Percentiles rank a stretch among this genome's conserved stretches.
These are phyloP conservation scores for Blastobotrys capitulatus DNA, from an alignment of 1,139 yeast species.

Conservation along the genomic window DNA sequence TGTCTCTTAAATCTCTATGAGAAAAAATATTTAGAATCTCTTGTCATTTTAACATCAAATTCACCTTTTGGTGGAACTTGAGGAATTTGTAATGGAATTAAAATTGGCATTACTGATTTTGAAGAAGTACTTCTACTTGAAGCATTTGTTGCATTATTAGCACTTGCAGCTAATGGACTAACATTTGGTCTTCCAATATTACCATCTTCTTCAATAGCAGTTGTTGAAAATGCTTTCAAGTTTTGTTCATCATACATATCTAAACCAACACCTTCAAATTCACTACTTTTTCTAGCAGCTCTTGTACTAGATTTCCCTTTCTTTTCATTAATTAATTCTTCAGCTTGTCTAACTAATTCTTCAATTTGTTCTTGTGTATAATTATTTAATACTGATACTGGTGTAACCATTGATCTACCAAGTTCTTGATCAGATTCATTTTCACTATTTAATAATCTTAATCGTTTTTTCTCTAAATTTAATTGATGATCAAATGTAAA, in stretches of 20 bases:
- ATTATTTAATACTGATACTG: slow-evolving; percentile 58
- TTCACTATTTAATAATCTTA: slow-evolving; percentile 46
- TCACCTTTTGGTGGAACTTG: slow-evolving; percentile 76
- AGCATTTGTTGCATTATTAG: neutral
- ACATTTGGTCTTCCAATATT: slow-evolving; percentile 1
- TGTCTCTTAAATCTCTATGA: slow-evolving; percentile 27
- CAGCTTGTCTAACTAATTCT: slow-evolving; percentile 17
- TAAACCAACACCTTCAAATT: slow-evolving; percentile 34
- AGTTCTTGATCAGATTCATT: slow-evolving; percentile 42
- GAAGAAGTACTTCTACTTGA: neutral
- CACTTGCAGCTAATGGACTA: slow-evolving; percentile 1
- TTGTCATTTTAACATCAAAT: slow-evolving; percentile 70
- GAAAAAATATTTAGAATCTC: slow-evolving; percentile 78
- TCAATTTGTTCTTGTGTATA: slow-evolving; percentile 25
- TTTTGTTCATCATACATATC: slow-evolving; percentile 20
- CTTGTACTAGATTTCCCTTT: neutral
- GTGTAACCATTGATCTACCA: slow-evolving; percentile 62
- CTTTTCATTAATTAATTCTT: neutral
- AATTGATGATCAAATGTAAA: slow-evolving; percentile 70
- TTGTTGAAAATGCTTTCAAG: neutral
- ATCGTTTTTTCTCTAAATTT: slow-evolving; percentile 59
- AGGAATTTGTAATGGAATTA: slow-evolving; percentile 68
- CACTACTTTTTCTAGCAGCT: slow-evolving; percentile 26
- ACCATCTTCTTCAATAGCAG: slow-evolving; percentile 13
- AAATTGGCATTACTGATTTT: slow-evolving; percentile 24